phyloP scores from a whole-genome alignment of 257 asterid species.

The Plantago elongata region DNA sequence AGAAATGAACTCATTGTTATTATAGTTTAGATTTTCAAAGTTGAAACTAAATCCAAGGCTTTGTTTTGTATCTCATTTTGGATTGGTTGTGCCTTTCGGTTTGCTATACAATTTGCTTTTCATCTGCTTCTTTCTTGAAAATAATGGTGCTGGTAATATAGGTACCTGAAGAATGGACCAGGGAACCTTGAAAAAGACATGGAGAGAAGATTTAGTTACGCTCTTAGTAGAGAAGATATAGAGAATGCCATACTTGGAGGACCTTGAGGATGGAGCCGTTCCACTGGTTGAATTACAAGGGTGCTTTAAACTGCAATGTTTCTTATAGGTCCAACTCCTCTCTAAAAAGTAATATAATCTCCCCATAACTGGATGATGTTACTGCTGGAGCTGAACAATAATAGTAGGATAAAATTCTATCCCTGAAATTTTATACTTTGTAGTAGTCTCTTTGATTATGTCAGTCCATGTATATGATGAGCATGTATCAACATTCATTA shows the following conservation, averaged over 20 bases:
- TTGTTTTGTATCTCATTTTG: not conserved
- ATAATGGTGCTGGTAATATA: constrained; percentile 26
- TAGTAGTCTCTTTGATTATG: no score
- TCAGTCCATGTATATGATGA: no score
- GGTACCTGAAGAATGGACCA: constrained; percentile 83
- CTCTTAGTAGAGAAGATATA: constrained; percentile 91
- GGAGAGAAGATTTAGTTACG: constrained; percentile 93
- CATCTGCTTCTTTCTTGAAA: not conserved
- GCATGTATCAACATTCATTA: no score
- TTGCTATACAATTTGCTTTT: not conserved
- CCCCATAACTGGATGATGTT: no score
- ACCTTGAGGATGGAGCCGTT: constrained; percentile 38
- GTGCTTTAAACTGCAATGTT: not conserved
- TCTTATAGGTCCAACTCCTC: no score
- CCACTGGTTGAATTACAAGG: not conserved
- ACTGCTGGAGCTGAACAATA: no score
- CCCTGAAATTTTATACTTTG: no score
- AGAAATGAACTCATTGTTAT: not conserved
- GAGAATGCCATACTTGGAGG: constrained; percentile 99
- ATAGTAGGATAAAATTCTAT: no score
- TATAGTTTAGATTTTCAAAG: not conserved
- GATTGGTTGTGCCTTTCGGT: not conserved
- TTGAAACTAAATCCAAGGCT: not conserved
- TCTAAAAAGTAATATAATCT: no score
- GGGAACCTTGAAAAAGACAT: constrained; percentile 83